Conservation (phyloP, 257 asterid genomes). For the Capsicum baccatum region DNA sequence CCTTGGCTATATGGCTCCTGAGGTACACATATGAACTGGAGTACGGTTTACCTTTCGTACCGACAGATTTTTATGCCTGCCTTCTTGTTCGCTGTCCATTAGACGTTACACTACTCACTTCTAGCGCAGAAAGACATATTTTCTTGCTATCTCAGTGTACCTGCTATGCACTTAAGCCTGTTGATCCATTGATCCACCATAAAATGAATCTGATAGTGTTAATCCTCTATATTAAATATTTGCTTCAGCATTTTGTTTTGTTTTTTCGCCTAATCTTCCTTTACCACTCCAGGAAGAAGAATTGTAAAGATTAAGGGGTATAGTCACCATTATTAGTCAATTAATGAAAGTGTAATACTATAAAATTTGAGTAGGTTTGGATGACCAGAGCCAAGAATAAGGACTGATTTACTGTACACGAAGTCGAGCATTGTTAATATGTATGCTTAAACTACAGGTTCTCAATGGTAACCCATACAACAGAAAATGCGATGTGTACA, state of each 20-base stretch:
- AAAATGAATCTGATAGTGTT: not conserved
- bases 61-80: not conserved
- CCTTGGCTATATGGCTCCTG: slow-evolving; percentile 95
- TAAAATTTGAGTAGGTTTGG: not conserved
- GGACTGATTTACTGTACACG: not conserved
- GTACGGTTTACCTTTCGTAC: not conserved
- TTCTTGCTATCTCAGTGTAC: not conserved
- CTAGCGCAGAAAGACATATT: not conserved
- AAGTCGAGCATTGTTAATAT: not conserved
- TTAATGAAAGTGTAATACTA: not conserved
- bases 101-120: not conserved
- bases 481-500: slow-evolving; percentile 83
- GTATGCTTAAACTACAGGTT: slow-evolving; percentile 51
- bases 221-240: not conserved
- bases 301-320: not conserved
- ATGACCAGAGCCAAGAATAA: not conserved
- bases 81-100: not conserved
- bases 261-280: not conserved
- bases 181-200: slow-evolving; percentile 4
- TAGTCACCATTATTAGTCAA: not conserved
- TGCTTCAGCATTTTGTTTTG: not conserved
- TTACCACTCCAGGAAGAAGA: not conserved
- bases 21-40: slow-evolving; percentile 48
- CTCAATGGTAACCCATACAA: slow-evolving; percentile 79
- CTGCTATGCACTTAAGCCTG: not conserved